Evolutionary conservation across 495 filamentous ascomycete species (phyloP).

Genomic region (Neurospora tetrasperma): DNA sequence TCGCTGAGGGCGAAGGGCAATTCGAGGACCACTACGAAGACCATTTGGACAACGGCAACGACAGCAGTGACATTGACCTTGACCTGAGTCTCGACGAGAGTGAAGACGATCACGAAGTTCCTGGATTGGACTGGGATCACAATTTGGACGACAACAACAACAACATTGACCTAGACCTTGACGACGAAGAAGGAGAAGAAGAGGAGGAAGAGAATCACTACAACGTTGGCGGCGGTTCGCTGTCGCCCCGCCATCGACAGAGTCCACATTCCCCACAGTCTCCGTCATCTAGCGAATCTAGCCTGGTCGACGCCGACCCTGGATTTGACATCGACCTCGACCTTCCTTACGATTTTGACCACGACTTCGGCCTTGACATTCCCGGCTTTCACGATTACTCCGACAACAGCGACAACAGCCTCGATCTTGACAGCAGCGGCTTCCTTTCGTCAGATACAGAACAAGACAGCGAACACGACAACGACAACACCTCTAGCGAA

Average conservation of each 20-base stretch:
- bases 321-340: constrained; percentile 1
- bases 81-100: background rate
- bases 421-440: background rate
- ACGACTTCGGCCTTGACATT: background rate
- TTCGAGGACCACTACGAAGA: background rate
- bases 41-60: background rate
- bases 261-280: constrained; percentile 1
- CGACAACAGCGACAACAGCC: background rate
- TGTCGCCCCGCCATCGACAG: background rate
- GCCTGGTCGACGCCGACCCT: background rate
- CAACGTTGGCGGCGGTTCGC: background rate
- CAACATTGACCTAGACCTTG: background rate
- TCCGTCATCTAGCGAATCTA: background rate
- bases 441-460: background rate
- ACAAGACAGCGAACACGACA: background rate
- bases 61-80: background rate
- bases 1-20: background rate
- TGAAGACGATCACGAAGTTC: background rate
- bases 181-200: background rate
- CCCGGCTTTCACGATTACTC: background rate
- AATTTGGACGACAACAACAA: background rate
- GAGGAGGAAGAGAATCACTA: background rate
- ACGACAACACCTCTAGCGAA: background rate
- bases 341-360: background rate
- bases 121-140: background rate